A percentile compares a stretch with the other conserved stretches of the same genome.
phyloP scores from a whole-genome alignment of 225 moss, liverwort and hornwort species.

The Bryum argenteum region DNA sequence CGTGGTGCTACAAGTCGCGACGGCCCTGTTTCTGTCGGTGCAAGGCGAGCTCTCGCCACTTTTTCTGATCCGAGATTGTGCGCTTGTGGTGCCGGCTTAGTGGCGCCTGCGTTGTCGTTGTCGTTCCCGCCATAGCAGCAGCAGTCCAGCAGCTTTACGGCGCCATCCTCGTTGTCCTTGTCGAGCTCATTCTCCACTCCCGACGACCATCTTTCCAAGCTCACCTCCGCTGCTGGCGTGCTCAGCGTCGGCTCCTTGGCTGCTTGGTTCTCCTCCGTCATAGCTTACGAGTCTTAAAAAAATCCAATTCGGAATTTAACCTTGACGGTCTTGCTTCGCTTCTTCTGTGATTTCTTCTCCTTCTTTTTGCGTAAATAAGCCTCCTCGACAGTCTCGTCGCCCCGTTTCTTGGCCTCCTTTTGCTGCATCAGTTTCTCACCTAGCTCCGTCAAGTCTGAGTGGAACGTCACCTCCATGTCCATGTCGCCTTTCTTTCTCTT shows the following conservation, averaged over 20 bases:
- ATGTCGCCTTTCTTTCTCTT: slow-evolving; percentile 69
- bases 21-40: no score
- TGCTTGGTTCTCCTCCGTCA: no score
- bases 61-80: slow-evolving; percentile 88
- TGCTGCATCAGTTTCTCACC: slow-evolving; percentile 80
- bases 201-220: slow-evolving; percentile 67
- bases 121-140: slow-evolving; percentile 57
- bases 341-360: slow-evolving; percentile 81
- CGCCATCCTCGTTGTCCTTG: slow-evolving; percentile 64
- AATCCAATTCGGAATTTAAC: no score
- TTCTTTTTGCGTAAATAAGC: slow-evolving; percentile 86
- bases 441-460: slow-evolving; percentile 84
- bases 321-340: slow-evolving; percentile 52
- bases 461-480: slow-evolving; percentile 95
- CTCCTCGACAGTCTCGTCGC: slow-evolving; percentile 91
- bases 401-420: slow-evolving; percentile 63
- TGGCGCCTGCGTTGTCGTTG: slow-evolving; percentile 46
- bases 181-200: slow-evolving; percentile 73
- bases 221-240: slow-evolving; percentile 21
- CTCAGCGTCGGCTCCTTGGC: neutral
- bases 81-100: slow-evolving; percentile 84
- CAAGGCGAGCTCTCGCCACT: slow-evolving; percentile 81
- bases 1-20: slow-evolving; percentile 89
- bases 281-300: no score
- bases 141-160: slow-evolving; percentile 59